A percentile compares a stretch with the other conserved stretches of the same genome.
phyloP scores from a whole-genome alignment of 2,329 filamentous ascomycete genomes.

The Fusarium sarcochroum region DNA sequence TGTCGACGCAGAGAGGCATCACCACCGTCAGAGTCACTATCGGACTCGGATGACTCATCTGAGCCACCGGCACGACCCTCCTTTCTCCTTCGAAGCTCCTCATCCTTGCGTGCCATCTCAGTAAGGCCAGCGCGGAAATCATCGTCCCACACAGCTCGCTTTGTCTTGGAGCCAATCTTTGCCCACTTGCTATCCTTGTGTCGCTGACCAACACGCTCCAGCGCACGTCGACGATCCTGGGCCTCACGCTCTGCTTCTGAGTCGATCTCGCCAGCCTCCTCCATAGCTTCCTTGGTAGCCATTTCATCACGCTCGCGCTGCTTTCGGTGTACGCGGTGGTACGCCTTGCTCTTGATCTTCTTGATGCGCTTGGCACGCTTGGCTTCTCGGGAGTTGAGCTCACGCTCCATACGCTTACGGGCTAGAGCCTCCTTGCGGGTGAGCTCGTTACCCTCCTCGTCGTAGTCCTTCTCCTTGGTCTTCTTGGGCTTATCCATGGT shows the following conservation, averaged over 20 bases:
- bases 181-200: conserved; percentile 95
- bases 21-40: conserved; percentile 71
- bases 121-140: conserved; percentile 82
- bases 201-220: conserved; percentile 87
- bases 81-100: conserved; percentile 84
- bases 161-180: conserved; percentile 83
- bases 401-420: conserved; percentile 83
- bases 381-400: conserved; percentile 89
- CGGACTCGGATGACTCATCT: conserved; percentile 68
- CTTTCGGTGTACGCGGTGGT: conserved; percentile 90
- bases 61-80: conserved; percentile 73
- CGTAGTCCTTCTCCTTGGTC: conserved; percentile 72
- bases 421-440: conserved; percentile 79
- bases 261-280: conserved; percentile 71
- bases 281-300: conserved; percentile 66
- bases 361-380: conserved; percentile 92
- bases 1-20: conserved; percentile 65
- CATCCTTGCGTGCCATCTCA: conserved; percentile 85
- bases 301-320: conserved; percentile 70
- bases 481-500: conserved; percentile 63
- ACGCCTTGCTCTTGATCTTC: conserved; percentile 99
- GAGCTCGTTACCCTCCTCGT: conserved; percentile 79
- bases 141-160: conserved; percentile 89
- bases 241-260: conserved; percentile 76
- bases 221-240: conserved; percentile 80